phyloP scores from a whole-genome alignment of 768 basidiomycete genomes.

The Tricholoma terreum region DNA sequence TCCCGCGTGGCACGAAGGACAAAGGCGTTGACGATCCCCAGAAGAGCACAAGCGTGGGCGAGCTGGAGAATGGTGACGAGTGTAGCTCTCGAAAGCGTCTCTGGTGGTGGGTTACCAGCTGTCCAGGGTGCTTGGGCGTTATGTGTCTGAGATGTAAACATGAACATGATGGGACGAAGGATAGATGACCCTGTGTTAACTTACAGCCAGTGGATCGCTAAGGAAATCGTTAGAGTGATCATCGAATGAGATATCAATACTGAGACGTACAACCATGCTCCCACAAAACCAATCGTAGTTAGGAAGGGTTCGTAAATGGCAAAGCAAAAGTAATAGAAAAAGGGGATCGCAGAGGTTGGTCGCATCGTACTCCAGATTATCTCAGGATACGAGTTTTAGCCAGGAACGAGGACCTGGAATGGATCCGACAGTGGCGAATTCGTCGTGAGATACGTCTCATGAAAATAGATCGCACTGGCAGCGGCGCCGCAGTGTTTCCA shows the following conservation, averaged over 20 bases:
- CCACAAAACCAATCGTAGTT: slow-evolving; percentile 61
- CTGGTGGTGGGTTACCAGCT: slow-evolving; percentile 40
- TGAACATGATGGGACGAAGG: neutral
- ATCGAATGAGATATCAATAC: neutral
- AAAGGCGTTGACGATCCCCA: slow-evolving; percentile 69
- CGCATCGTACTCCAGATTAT: slow-evolving; percentile 30
- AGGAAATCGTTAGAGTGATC: slow-evolving; percentile 3
- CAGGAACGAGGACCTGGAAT: neutral
- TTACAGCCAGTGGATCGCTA: slow-evolving; percentile 63
- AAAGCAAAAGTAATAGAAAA: slow-evolving; percentile 71
- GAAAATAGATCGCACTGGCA: neutral
- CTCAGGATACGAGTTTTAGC: neutral
- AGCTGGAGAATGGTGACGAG: slow-evolving; percentile 71
- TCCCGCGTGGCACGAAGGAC: slow-evolving; percentile 58
- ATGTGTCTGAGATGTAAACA: slow-evolving; percentile 47
- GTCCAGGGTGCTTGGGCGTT: slow-evolving; percentile 79
- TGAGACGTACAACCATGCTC: slow-evolving; percentile 46
- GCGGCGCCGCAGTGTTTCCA: too few relatives aligned
- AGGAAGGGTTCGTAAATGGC: slow-evolving; percentile 72
- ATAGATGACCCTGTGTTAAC: slow-evolving; percentile 18
- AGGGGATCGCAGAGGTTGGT: slow-evolving; percentile 61
- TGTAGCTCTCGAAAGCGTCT: slow-evolving; percentile 55
- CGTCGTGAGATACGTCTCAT: slow-evolving; percentile 2
- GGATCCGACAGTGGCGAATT: too few relatives aligned
- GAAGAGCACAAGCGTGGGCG: slow-evolving; percentile 71